A percentile compares a stretch with the other conserved stretches of the same genome.
phyloP scores from a whole-genome alignment of 2,329 filamentous ascomycete genomes.

The Thelonectria olida region DNA sequence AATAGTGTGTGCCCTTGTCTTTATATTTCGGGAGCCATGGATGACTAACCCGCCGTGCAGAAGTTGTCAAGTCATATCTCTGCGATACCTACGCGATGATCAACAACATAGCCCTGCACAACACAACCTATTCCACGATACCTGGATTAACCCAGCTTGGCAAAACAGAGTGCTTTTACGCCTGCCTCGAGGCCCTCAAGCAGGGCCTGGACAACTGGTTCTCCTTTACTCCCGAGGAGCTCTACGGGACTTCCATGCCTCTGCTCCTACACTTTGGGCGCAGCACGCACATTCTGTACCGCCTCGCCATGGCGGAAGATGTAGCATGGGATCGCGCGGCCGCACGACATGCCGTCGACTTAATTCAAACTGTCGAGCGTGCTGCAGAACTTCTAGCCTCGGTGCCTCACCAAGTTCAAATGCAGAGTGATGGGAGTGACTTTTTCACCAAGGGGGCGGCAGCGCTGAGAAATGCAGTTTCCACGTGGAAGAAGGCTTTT shows the following conservation, averaged over 20 bases:
- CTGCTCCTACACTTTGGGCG: constrained; percentile 45
- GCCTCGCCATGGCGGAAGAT: constrained; percentile 45
- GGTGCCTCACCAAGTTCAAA: neutral
- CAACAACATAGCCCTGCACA: constrained; percentile 45
- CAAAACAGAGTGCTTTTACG: constrained; percentile 39
- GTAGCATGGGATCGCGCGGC: constrained; percentile 49
- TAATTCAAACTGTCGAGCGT: constrained; percentile 35
- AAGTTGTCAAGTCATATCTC: constrained; percentile 46
- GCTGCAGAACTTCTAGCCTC: neutral
- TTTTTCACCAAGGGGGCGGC: constrained; percentile 9
- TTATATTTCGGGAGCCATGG: too few relatives aligned
- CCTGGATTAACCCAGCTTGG: constrained; percentile 23
- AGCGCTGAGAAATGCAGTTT: constrained; percentile 16
- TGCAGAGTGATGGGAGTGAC: constrained; percentile 13
- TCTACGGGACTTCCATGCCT: constrained; percentile 42
- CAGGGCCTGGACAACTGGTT: constrained; percentile 45
- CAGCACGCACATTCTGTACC: constrained; percentile 41
- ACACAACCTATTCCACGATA: constrained; percentile 16
- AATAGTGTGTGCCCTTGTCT: constrained; percentile 40
- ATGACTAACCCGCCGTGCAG: constrained; percentile 35
- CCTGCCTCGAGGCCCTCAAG: constrained; percentile 40
- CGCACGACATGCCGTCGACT: constrained; percentile 44
- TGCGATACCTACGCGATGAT: constrained; percentile 49
- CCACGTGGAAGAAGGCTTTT: constrained; percentile 23
- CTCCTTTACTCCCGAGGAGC: constrained; percentile 27